Evolutionary conservation across 2,329 filamentous ascomycete genomes (phyloP).

Genomic region (Ophiostoma triangulosporum): DNA sequence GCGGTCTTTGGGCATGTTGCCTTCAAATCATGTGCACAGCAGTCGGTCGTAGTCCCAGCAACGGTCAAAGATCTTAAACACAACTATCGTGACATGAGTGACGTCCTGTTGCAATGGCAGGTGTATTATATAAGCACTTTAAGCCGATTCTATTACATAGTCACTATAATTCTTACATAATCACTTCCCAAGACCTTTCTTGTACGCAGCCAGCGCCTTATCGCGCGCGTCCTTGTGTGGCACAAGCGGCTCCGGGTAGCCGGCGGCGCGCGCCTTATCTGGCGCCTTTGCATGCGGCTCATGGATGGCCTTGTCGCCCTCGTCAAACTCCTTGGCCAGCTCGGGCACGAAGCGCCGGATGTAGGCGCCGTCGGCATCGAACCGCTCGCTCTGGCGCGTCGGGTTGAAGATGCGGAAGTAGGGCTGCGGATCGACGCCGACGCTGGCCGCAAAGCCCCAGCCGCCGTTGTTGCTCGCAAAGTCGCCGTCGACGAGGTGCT

Average conservation of each 20-base stretch:
- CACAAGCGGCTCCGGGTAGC: slow-evolving; percentile 65
- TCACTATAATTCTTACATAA: neutral
- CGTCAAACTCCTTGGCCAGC: slow-evolving; percentile 42
- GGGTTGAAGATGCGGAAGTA: slow-evolving; percentile 91
- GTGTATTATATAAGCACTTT: too few species aligned
- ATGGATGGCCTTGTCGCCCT: slow-evolving; percentile 60
- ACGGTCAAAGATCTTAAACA: too few species aligned
- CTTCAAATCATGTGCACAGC: too few species aligned
- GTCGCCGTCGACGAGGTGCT: slow-evolving; percentile 64
- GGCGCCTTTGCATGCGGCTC: slow-evolving; percentile 56
- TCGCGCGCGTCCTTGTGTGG: slow-evolving; percentile 58
- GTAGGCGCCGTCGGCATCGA: slow-evolving; percentile 65
- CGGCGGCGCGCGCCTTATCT: slow-evolving; percentile 44
- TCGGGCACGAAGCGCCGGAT: slow-evolving; percentile 76
- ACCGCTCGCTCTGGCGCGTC: slow-evolving; percentile 70
- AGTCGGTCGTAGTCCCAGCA: too few species aligned
- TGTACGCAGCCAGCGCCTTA: slow-evolving; percentile 25
- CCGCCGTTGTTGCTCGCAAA: slow-evolving; percentile 64
- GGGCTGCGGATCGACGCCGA: slow-evolving; percentile 39
- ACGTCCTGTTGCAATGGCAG: too few species aligned
- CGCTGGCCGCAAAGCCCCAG: slow-evolving; percentile 35
- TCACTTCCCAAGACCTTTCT: slow-evolving; percentile 6
- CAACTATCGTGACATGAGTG: too few species aligned
- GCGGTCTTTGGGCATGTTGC: too few species aligned
- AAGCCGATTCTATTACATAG: too few species aligned